Percentiles rank a stretch among this genome's conserved stretches.
phyloP scores from a whole-genome alignment of 768 basidiomycete species.

The Tremella yokohamensis region DNA sequence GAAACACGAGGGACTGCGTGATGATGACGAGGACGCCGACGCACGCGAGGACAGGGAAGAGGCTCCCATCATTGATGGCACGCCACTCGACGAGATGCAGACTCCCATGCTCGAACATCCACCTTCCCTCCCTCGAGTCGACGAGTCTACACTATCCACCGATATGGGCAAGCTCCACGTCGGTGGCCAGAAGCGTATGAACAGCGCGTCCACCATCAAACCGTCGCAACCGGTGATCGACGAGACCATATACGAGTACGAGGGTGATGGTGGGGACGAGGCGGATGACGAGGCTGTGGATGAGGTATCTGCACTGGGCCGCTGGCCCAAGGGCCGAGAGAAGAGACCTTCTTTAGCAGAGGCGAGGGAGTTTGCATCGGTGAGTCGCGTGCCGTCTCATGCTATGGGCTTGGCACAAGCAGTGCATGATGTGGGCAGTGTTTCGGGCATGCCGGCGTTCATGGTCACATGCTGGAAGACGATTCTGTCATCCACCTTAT shows the following conservation, averaged over 20 bases:
- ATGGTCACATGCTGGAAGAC: no score
- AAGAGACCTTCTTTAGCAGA: background rate
- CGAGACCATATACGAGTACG: background rate
- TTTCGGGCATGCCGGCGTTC: no score
- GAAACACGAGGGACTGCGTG: background rate
- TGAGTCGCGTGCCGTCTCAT: background rate
- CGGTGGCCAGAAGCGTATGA: background rate
- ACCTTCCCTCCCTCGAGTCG: background rate
- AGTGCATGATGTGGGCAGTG: no score
- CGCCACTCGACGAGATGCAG: slow-evolving; percentile 41
- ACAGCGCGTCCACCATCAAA: background rate
- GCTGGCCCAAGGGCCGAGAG: no score
- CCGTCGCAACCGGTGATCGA: background rate
- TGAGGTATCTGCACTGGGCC: background rate
- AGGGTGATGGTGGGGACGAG: slow-evolving; percentile 4
- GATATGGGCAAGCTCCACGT: background rate
- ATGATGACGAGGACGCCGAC: slow-evolving; percentile 5
- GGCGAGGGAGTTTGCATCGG: background rate
- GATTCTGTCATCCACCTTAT: no score
- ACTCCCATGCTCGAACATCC: slow-evolving; percentile 18
- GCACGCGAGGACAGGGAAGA: slow-evolving; percentile 22
- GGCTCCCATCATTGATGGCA: slow-evolving; percentile 35
- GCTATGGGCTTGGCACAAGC: no score
- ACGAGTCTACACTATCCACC: background rate
- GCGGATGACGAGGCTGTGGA: slow-evolving; percentile 1